These are phyloP conservation scores for Calonectria fujianensis DNA, from an alignment of 2,329 filamentous ascomycete genomes.

Conservation along the genomic window DNA sequence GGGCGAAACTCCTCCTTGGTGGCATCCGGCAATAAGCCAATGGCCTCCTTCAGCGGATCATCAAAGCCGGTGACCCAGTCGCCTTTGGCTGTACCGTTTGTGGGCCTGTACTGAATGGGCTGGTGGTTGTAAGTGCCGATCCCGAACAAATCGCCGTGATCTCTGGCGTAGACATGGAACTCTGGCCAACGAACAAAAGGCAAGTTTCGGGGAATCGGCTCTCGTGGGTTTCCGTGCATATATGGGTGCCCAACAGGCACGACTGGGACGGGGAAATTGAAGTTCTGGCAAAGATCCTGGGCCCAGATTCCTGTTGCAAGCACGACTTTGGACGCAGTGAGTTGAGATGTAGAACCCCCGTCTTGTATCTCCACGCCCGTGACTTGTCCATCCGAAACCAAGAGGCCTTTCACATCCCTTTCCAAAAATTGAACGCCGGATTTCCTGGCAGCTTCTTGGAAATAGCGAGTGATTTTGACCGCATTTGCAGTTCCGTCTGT, in stretches of 20 bases:
- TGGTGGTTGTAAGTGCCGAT: constrained; percentile 51
- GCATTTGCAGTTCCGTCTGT: constrained; percentile 51
- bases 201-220: neutral
- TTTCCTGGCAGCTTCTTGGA: constrained; percentile 42
- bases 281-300: constrained; percentile 40
- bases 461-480: constrained; percentile 41
- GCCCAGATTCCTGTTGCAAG: constrained; percentile 53
- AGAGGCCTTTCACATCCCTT: constrained; percentile 40
- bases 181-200: constrained; percentile 52
- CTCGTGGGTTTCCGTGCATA: constrained; percentile 37
- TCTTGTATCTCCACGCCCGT: constrained; percentile 37
- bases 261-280: constrained; percentile 47
- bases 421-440: constrained; percentile 38
- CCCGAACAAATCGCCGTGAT: constrained; percentile 48
- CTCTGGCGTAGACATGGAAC: constrained; percentile 49
- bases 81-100: constrained; percentile 41
- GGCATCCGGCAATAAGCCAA: constrained; percentile 37
- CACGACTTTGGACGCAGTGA: constrained; percentile 48
- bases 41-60: constrained; percentile 41
- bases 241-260: constrained; percentile 52
- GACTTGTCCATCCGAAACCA: constrained; percentile 6
- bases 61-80: constrained; percentile 46
- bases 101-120: constrained; percentile 40
- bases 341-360: neutral
- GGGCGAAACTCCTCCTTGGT: constrained; percentile 36